These are phyloP conservation scores for Malus sylvestris DNA, from an alignment of 306 rosid genomes.

Conservation along the genomic window DNA sequence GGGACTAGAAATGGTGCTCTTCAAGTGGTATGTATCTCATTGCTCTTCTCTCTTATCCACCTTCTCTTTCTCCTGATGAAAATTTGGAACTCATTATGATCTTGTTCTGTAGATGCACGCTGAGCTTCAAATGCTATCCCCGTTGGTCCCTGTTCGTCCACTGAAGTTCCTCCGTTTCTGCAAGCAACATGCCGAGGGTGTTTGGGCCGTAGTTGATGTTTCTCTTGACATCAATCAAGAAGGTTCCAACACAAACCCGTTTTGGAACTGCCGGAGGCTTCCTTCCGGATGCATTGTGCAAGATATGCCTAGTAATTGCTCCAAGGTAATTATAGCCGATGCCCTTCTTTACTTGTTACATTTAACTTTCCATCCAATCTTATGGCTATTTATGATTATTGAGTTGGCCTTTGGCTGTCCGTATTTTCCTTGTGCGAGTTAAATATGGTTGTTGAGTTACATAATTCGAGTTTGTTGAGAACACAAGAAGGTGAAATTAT, in stretches of 20 bases:
- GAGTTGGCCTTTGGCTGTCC: not conserved
- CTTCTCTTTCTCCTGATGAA: not conserved
- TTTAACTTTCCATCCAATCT: not conserved
- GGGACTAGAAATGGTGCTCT: conserved; percentile 65
- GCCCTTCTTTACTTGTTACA: not conserved
- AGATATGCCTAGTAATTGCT: conserved; percentile 61
- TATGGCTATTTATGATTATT: not conserved
- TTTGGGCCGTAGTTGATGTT: conserved; percentile 85
- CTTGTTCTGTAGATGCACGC: conserved; percentile 55
- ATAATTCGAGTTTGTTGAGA: conserved; percentile 7
- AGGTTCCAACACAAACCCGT: conserved; percentile 16
- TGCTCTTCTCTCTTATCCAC: not conserved
- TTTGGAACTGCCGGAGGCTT: conserved; percentile 50
- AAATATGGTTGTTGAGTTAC: conserved; percentile 21
- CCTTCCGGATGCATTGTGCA: conserved; percentile 88
- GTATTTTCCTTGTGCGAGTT: not conserved
- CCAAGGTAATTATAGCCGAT: conserved; percentile 46
- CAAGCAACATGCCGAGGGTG: conserved; percentile 70
- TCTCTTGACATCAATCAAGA: conserved; percentile 49
- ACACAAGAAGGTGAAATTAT: not conserved
- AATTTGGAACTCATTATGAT: not conserved
- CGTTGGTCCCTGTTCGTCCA: conserved; percentile 68
- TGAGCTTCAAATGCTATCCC: conserved; percentile 78
- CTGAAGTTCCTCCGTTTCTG: conserved; percentile 62
- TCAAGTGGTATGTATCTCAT: conserved; percentile 50